Evolutionary conservation across 192 early-diverging fungal genomes (phyloP), one percentile per base, ranked within the genome.

Genomic region (Coemansia guatemalensis): DNA sequence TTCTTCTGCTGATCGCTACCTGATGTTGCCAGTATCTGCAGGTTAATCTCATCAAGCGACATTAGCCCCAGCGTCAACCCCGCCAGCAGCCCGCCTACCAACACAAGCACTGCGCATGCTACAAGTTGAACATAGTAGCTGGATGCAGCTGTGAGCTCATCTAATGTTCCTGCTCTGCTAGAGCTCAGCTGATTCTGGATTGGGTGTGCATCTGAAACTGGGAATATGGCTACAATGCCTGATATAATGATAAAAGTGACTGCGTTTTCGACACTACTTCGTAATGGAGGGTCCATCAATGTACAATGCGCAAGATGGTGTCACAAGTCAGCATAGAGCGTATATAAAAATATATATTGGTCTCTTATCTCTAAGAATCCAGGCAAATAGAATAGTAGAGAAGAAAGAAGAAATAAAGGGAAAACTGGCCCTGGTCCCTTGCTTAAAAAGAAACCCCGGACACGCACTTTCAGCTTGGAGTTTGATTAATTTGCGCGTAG

Each of bases 41-140:
- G 63, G 60, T 91, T 91, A 22, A 85, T 89, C 64, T 89, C 88
- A 67, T 98, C 96, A 49, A 95, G 73, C n/a, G 88, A 89, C 89
- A 92, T 90, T 58, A 90, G 71, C 0, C 88, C 87, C 33, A 89
- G 81, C 11, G 88, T 88, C 21, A 88, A 64, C 2, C 86, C 93
- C 6, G 92, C 91, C 69, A 92, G 84, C 44, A 92, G 73, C 5
- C 91, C 92, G 44, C 92, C 92, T n/a, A 88, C 55, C 22, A 94
- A 66, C 14, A 93, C 91, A n/a, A 94, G 74, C 18, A 82, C 62
- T 7, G 82, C 56, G 49, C 90, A 87, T 4, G 79, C 52, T 8
- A 56, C 58, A 44, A 90, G 59, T 53, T 74, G 76, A 17, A 85
- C 17, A 58, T 73, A 84, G 58, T 80, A 86, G 27, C 17, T 18